Percentiles rank a stretch among this genome's conserved stretches.
Evolutionary conservation across 2,329 filamentous ascomycete species (phyloP).

Genomic region (Alternaria sp.): DNA sequence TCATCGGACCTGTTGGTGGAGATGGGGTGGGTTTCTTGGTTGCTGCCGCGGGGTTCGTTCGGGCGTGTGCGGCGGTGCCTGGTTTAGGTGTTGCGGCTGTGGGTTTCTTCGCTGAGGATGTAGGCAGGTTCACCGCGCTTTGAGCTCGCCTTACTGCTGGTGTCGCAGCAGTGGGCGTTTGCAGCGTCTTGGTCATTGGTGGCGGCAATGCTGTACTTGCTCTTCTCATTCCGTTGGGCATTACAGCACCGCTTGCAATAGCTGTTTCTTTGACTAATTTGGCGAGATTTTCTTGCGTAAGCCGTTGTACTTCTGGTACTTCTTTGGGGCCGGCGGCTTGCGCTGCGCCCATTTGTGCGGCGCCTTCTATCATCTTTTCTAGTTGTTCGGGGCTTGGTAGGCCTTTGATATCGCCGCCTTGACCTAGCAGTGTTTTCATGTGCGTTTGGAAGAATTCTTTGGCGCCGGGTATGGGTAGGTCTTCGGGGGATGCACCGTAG

Average conservation of each 20-base stretch:
- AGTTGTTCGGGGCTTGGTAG: conserved; percentile 45
- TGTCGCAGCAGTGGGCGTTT: conserved; percentile 19
- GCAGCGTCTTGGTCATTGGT: conserved; percentile 30
- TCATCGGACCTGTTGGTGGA: conserved; percentile 34
- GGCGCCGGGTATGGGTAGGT: conserved; percentile 43
- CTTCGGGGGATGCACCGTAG: conserved; percentile 48
- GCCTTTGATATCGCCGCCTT: conserved; percentile 42
- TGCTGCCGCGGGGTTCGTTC: conserved; percentile 7
- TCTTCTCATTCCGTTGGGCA: conserved; percentile 40
- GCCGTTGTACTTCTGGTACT: conserved; percentile 34
- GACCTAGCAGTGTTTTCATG: conserved; percentile 39
- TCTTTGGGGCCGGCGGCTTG: conserved; percentile 38
- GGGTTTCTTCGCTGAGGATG: conserved; percentile 18
- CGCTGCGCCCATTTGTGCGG: conserved; percentile 40
- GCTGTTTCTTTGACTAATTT: conserved; percentile 49
- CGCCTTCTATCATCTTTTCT: conserved; percentile 47
- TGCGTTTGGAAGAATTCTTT: conserved; percentile 45
- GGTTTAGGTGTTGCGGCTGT: conserved; percentile 12
- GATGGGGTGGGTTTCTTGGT: conserved; percentile 20
- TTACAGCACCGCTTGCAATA: conserved; percentile 43
- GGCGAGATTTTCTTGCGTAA: conserved; percentile 48
- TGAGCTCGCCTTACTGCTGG: conserved; percentile 28
- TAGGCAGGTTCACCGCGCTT: conserved; percentile 30
- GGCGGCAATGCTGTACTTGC: conserved; percentile 37
- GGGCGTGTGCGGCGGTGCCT: conserved; percentile 15